Evolutionary conservation across 371 early-diverging fungal genomes (phyloP).

Genomic region (Saksenaea oblongispora): DNA sequence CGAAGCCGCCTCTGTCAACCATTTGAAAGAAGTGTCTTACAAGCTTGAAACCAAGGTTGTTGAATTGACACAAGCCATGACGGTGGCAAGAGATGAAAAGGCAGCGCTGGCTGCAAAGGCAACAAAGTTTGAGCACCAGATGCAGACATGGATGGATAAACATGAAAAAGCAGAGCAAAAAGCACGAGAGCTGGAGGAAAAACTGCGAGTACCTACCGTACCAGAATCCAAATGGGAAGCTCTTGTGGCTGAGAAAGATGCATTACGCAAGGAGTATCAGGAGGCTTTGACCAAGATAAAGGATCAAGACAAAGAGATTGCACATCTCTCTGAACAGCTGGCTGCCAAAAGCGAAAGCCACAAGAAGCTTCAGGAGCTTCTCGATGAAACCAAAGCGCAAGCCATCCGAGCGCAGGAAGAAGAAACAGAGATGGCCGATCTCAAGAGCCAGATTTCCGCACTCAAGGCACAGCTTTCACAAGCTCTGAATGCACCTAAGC

Average conservation of each 20-base stretch:
- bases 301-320: constrained; percentile 23
- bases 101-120: constrained; percentile 52
- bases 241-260: constrained; percentile 46
- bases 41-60: constrained; percentile 94
- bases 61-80: constrained; percentile 84
- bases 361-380: constrained; percentile 39
- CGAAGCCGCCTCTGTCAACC: constrained; percentile 88
- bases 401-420: background rate
- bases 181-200: constrained; percentile 37
- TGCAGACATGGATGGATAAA: constrained; percentile 67
- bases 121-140: constrained; percentile 60
- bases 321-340: constrained; percentile 54
- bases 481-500: constrained; percentile 23
- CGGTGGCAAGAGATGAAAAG: constrained; percentile 68
- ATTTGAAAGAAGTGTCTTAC: constrained; percentile 90
- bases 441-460: constrained; percentile 35
- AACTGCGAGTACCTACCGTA: constrained; percentile 57
- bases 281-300: constrained; percentile 46
- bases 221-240: constrained; percentile 57
- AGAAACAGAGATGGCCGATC: constrained; percentile 22
- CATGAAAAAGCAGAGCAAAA: constrained; percentile 55
- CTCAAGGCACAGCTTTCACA: constrained; percentile 41
- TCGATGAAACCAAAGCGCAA: constrained; percentile 13
- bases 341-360: constrained; percentile 68
- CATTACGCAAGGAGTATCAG: constrained; percentile 37